These are phyloP conservation scores for Cladophialophora immunda DNA, from an alignment of 2,329 filamentous ascomycete genomes.

Conservation along the genomic window DNA sequence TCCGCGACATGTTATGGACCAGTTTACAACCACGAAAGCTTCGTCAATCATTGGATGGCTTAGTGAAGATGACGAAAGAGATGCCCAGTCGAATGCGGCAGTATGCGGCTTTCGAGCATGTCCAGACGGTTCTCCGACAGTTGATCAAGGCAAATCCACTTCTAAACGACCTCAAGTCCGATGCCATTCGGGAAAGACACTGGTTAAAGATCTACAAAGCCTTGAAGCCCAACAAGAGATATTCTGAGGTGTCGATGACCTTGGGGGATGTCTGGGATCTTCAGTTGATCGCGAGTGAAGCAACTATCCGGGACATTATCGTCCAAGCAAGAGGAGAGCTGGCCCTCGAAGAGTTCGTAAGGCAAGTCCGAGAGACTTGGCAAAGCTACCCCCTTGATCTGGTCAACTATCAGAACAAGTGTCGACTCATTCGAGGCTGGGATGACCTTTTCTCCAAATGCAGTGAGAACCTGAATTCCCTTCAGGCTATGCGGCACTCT, in stretches of 20 bases:
- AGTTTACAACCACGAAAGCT: slow-evolving; percentile 95
- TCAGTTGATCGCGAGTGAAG: slow-evolving; percentile 85
- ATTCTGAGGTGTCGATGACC: slow-evolving; percentile 92
- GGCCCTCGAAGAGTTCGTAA: slow-evolving; percentile 96
- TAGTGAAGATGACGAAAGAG: slow-evolving; percentile 98
- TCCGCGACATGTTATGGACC: slow-evolving; percentile 91
- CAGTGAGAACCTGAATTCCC: slow-evolving; percentile 94
- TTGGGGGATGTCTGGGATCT: slow-evolving; percentile 99
- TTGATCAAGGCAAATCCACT: slow-evolving; percentile 90
- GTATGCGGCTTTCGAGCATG: slow-evolving; percentile 99
- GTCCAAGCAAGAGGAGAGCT: slow-evolving; percentile 96
- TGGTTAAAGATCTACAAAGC: slow-evolving; percentile 99
- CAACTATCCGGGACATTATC: slow-evolving; percentile 90
- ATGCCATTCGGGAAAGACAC: slow-evolving; percentile 93
- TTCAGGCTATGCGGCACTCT: slow-evolving; percentile 98
- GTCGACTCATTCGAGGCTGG: slow-evolving; percentile 95
- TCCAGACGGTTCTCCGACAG: slow-evolving; percentile 87
- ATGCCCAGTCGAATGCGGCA: slow-evolving; percentile 99
- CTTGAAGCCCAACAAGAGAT: slow-evolving; percentile 89
- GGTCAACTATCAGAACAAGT: slow-evolving; percentile 98
- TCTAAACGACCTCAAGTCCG: slow-evolving; percentile 90
- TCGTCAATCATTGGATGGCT: slow-evolving; percentile 83
- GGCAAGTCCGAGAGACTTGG: slow-evolving; percentile 96
- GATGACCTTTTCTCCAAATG: slow-evolving; percentile 98
- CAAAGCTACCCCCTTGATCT: slow-evolving; percentile 93